phyloP scores from a whole-genome alignment of 495 filamentous ascomycete species.

The Penicillium tannophilum region DNA sequence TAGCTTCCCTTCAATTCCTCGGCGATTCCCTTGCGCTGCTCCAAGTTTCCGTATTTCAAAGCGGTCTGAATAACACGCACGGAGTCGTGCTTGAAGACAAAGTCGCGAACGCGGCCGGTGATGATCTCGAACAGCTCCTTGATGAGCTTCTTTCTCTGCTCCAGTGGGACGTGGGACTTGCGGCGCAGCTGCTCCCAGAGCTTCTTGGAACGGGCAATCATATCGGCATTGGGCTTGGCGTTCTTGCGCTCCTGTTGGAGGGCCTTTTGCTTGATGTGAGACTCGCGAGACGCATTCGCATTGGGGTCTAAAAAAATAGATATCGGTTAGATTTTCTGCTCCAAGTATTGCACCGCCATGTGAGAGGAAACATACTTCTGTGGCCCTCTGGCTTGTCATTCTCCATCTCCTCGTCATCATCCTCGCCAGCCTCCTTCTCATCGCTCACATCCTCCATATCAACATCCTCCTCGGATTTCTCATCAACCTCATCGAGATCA shows the following conservation, averaged over 20 bases:
- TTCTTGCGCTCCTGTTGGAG: conserved; percentile 86
- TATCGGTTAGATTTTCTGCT: conserved; percentile 1
- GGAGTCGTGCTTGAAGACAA: conserved; percentile 97
- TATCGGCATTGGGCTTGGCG: conserved; percentile 87
- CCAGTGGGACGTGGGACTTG: conserved; percentile 85
- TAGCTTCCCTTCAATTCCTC: conserved; percentile 85
- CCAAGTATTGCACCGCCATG: not conserved
- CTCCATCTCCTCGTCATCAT: conserved; percentile 28
- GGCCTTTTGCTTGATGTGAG: conserved; percentile 89
- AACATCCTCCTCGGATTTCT: conserved; percentile 35
- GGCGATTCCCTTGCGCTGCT: conserved; percentile 84
- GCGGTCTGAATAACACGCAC: conserved; percentile 94
- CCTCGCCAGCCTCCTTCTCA: conserved; percentile 30
- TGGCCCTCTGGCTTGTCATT: conserved; percentile 18
- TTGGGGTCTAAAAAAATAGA: conserved; percentile 3
- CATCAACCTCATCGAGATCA: conserved; percentile 31
- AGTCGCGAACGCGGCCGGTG: conserved; percentile 86
- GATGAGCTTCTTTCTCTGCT: conserved; percentile 83
- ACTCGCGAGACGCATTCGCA: conserved; percentile 65
- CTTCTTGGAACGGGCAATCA: conserved; percentile 87
- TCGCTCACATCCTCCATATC: conserved; percentile 39
- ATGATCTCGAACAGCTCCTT: conserved; percentile 88
- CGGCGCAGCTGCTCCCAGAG: conserved; percentile 92
- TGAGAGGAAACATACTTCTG: conserved; percentile 32
- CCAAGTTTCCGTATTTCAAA: conserved; percentile 87